A percentile compares a stretch with the other conserved stretches of the same genome.
These are phyloP conservation scores for Liriodendron chinense DNA, from an alignment of 164 flowering plant genomes.

Conservation along the genomic window DNA sequence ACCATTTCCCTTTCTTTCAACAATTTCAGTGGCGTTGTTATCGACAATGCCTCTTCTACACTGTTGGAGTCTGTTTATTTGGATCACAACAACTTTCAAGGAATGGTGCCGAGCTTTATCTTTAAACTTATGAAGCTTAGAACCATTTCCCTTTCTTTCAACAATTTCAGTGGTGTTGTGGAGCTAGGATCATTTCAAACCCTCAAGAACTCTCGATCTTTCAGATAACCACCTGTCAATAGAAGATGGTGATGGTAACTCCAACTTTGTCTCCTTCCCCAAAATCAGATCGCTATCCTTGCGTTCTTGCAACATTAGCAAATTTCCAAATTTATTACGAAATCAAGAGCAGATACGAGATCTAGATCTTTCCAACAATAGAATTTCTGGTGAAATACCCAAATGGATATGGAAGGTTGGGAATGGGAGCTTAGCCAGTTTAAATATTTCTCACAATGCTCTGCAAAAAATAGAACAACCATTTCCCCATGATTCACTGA, in stretches of 20 bases:
- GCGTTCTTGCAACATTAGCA: slow-evolving; percentile 37
- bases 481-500: neutral
- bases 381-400: too few relatives aligned
- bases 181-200: slow-evolving; percentile 11
- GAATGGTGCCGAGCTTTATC: slow-evolving; percentile 29
- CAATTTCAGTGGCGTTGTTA: too few relatives aligned
- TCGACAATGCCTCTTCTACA: too few relatives aligned
- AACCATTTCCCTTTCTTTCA: slow-evolving; percentile 26
- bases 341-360: too few relatives aligned
- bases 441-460: slow-evolving; percentile 45
- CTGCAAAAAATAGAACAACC: slow-evolving; percentile 21
- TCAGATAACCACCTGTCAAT: slow-evolving; percentile 27
- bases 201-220: slow-evolving; percentile 29
- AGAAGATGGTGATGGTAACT: too few relatives aligned
- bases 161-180: slow-evolving; percentile 33
- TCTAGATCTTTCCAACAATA: too few relatives aligned
- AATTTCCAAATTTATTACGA: too few relatives aligned
- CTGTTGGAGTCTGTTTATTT: too few relatives aligned
- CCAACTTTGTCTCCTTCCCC: too few relatives aligned
- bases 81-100: slow-evolving; percentile 30
- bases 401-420: slow-evolving; percentile 37
- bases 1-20: slow-evolving; percentile 30
- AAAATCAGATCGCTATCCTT: slow-evolving; percentile 29
- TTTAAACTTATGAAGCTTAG: slow-evolving; percentile 22
- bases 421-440: neutral